These are phyloP conservation scores for Calonectria ilicicola DNA, from an alignment of 2,329 filamentous ascomycete genomes.

Conservation along the genomic window DNA sequence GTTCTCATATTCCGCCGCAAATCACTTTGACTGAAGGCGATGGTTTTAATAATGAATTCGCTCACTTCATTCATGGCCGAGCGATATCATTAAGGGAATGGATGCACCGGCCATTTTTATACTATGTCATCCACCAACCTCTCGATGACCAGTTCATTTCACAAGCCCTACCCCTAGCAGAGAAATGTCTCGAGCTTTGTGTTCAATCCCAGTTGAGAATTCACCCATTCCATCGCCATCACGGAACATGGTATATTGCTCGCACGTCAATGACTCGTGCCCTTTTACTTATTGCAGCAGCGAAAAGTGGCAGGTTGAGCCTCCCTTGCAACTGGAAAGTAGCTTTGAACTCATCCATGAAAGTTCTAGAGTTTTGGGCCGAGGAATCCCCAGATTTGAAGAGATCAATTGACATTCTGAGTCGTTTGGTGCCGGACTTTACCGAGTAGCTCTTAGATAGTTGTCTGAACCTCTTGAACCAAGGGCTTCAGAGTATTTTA, in stretches of 20 bases:
- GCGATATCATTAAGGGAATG: conserved; percentile 8
- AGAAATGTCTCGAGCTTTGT: conserved; percentile 16
- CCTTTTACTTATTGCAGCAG: conserved; percentile 11
- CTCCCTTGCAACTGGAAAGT: background rate
- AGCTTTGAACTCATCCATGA: background rate
- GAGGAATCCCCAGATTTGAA: conserved; percentile 12
- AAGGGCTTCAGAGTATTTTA: no score
- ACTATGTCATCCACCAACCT: conserved; percentile 24
- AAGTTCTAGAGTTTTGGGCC: conserved; percentile 5
- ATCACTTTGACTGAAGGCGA: conserved; percentile 3
- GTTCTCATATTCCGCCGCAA: conserved; percentile 18
- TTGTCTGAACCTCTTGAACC: no score
- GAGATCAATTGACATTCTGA: background rate
- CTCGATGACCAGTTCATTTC: conserved; percentile 26
- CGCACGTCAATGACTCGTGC: conserved; percentile 15
- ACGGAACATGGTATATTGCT: conserved; percentile 41
- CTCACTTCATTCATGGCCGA: conserved; percentile 7
- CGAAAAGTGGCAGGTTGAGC: background rate
- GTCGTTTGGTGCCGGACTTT: background rate
- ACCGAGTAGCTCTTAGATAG: background rate
- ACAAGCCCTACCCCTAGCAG: conserved; percentile 31
- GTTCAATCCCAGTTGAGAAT: conserved; percentile 2
- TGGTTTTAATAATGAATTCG: conserved; percentile 14
- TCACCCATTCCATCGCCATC: conserved; percentile 31
- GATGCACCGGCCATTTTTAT: conserved; percentile 24